A percentile compares a stretch with the other conserved stretches of the same genome.
Conservation (phyloP, 2,329 filamentous ascomycete genomes). For the Microdochium paspali region DNA sequence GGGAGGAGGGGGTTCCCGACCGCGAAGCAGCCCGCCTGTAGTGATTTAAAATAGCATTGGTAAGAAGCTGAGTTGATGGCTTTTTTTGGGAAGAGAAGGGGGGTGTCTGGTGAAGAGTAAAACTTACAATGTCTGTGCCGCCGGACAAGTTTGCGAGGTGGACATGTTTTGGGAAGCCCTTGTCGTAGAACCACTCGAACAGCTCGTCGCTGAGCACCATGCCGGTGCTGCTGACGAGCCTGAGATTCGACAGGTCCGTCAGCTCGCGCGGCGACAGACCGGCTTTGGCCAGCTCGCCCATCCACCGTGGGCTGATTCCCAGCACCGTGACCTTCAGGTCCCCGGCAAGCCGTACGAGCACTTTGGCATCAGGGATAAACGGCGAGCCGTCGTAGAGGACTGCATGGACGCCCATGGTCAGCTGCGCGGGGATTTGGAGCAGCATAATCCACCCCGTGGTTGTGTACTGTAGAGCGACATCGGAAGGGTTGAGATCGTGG, state of each 20-base stretch:
- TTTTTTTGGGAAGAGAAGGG: not conserved
- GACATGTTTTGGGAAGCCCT: conserved; percentile 55
- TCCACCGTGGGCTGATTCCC: conserved; percentile 68
- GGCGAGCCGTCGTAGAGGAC: conserved; percentile 80
- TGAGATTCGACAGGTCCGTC: conserved; percentile 52
- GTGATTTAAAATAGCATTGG: not conserved
- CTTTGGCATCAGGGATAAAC: conserved; percentile 58
- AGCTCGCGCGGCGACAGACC: conserved; percentile 51
- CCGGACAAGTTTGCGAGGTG: conserved; percentile 69
- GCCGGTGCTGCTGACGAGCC: conserved; percentile 60
- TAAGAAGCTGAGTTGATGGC: not conserved
- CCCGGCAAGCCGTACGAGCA: conserved; percentile 53
- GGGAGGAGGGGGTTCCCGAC: conserved; percentile 60
- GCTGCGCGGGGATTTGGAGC: conserved; percentile 45
- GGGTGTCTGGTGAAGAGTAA: not conserved
- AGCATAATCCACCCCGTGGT: conserved; percentile 91
- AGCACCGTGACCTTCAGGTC: conserved; percentile 61
- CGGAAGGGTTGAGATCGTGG: conserved; percentile 27
- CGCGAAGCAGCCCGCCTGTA: conserved; percentile 50
- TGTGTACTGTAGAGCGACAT: conserved; percentile 44
- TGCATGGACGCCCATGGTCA: conserved; percentile 50
- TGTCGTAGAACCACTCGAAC: conserved; percentile 72
- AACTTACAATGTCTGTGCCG: conserved; percentile 62
- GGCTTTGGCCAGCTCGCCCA: conserved; percentile 61
- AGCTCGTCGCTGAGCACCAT: conserved; percentile 72